Evolutionary conservation across 371 early-diverging fungal genomes (phyloP).

Genomic region (Mycotypha africana): DNA sequence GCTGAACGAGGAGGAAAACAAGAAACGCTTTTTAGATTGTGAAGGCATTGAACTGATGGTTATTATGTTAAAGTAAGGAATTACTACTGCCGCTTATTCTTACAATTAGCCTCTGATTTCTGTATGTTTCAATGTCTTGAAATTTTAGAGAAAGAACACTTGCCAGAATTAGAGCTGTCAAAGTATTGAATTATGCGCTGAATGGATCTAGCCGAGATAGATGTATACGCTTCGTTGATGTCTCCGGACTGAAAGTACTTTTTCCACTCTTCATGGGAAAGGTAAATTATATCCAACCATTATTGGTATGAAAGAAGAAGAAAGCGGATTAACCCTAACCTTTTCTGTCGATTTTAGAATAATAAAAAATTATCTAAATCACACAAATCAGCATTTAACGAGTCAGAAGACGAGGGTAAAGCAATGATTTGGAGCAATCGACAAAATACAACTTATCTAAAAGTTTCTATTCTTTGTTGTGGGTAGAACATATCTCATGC

Average conservation of each 20-base stretch:
- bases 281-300: constrained; percentile 24
- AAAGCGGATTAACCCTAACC: not conserved
- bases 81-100: not conserved
- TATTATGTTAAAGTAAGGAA: constrained; percentile 73
- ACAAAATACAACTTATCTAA: not conserved
- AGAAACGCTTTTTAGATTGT: constrained; percentile 64
- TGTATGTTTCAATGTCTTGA: too few species aligned
- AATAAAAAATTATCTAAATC: constrained; percentile 63
- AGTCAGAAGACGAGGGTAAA: constrained; percentile 71
- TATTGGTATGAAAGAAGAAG: too few species aligned
- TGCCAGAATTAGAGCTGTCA: constrained; percentile 77
- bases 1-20: constrained; percentile 55
- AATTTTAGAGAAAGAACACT: constrained; percentile 67
- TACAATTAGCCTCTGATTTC: too few species aligned
- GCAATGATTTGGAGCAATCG: not conserved
- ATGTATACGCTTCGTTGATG: constrained; percentile 72
- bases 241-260: constrained; percentile 71
- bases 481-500: constrained; percentile 72
- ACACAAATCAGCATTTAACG: constrained; percentile 53
- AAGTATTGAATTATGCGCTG: constrained; percentile 82
- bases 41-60: constrained; percentile 93
- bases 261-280: constrained; percentile 78
- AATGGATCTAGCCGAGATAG: constrained; percentile 51
- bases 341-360: constrained; percentile 46
- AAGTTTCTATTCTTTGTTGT: too few species aligned